Evolutionary conservation across 1,284 basidiomycete species (phyloP), one percentile per base, ranked within the genome.

Genomic region (Exobasidium rhododendri): DNA sequence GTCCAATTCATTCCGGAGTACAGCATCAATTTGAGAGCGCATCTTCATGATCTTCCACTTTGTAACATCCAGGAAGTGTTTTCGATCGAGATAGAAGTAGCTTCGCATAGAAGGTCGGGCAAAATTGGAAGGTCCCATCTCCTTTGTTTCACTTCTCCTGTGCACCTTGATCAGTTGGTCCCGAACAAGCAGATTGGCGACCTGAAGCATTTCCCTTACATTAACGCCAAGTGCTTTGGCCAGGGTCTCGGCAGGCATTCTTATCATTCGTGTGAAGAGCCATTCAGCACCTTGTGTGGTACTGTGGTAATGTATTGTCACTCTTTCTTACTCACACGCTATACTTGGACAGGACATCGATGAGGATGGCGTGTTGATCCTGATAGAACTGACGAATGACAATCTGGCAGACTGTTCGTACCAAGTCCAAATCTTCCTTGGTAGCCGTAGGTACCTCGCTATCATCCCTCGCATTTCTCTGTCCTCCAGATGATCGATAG

Each of bases 31-130:
- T 61, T 87, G 86, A 64, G 88, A 85, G 67, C 89, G 86, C 88
- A 99, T 96, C 77, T 91, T 89, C n/a, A 92, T 90, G 63, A 98
- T 87, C 40, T 93, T 85, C 91, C 94, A 98, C 81, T 97, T 97
- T 78, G 94, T 90, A 53, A 97, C 92, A 79, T 98, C 93, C 81
- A 92, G 92, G 77, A 97, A 94, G 75, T 89, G 86, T 71, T 92
- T 88, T 81, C 93, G 94, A 83, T 98, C 90, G 77, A 99, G 89
- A 82, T 91, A 97, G 83, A 92, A 98, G 83, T 97, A 99, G 20
- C 44, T 46, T 45, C 46, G 40, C n/a, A 44, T 49, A n/a, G 24
- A 13, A 17, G 14, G 20, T 17, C 24, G 4, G 14, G 14, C 14
- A 24, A 43, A 55, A 2, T n/a, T 26, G 2, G 32, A 55, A 57